Conservation (phyloP, 345 rosid genomes). For the Arabis alpina region DNA sequence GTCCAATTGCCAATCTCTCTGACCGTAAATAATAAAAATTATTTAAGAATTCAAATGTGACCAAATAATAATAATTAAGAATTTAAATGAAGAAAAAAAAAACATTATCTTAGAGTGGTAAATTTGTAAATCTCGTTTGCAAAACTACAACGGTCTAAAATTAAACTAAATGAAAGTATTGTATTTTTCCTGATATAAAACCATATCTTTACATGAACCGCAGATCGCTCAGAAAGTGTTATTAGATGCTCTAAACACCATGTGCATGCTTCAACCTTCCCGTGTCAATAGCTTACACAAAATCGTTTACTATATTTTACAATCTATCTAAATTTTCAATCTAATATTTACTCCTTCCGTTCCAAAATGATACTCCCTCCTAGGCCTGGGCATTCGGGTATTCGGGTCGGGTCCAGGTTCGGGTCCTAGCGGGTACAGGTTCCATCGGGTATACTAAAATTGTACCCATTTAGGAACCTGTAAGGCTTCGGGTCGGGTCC, state of each 20-base stretch:
- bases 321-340: constrained; percentile 4
- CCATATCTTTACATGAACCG: constrained; percentile 41
- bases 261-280: constrained; percentile 42
- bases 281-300: constrained; percentile 42
- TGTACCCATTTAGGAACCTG: too few species aligned
- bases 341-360: background rate
- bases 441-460: too few species aligned
- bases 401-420: too few species aligned
- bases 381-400: too few species aligned
- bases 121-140: constrained; percentile 1
- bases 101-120: constrained; percentile 4
- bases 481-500: too few species aligned
- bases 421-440: too few species aligned
- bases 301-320: background rate
- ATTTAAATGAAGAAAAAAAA: too few species aligned
- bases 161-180: background rate
- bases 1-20: constrained; percentile 32
- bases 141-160: constrained; percentile 32
- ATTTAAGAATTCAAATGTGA: background rate
- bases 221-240: constrained; percentile 44
- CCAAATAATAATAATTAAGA: too few species aligned
- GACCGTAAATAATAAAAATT: constrained; percentile 15
- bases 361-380: too few species aligned
- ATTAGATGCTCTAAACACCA: constrained; percentile 32
- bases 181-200: constrained; percentile 26